phyloP scores from a whole-genome alignment of 805 yeast genomes.

The Pichia thaimueangensis region DNA sequence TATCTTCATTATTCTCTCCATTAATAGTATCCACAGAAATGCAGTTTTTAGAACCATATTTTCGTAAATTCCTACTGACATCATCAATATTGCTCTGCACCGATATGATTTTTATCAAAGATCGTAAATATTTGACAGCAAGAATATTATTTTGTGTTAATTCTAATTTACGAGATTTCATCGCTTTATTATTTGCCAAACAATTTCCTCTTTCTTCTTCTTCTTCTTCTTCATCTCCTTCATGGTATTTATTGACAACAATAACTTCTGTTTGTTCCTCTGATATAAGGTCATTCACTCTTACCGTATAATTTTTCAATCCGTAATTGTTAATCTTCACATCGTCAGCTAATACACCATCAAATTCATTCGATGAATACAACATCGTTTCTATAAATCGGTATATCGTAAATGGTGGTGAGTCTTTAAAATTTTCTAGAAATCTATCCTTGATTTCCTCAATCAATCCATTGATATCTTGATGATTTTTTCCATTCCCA shows the following conservation, averaged over 20 bases:
- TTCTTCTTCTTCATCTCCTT: not conserved
- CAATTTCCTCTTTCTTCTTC: not conserved
- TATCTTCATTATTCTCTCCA: constrained; percentile 8
- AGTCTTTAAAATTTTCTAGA: constrained; percentile 12
- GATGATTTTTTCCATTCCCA: constrained; percentile 6
- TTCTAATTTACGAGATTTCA: not conserved
- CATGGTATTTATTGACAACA: not conserved
- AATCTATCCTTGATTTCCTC: constrained; percentile 8
- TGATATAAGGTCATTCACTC: constrained; percentile 1
- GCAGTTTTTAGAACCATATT: constrained; percentile 16
- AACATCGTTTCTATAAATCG: constrained; percentile 17
- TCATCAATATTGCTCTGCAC: constrained; percentile 22
- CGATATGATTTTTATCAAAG: constrained; percentile 20
- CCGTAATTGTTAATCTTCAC: not conserved
- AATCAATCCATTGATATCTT: constrained; percentile 13
- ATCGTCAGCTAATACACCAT: not conserved
- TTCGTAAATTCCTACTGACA: constrained; percentile 16
- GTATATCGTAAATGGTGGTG: constrained; percentile 29
- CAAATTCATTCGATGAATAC: constrained; percentile 14
- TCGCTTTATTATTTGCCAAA: no score
- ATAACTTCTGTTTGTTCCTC: not conserved
- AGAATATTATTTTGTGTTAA: constrained; percentile 12
- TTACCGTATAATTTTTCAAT: not conserved
- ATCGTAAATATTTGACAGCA: constrained; percentile 22
- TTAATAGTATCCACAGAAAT: not conserved